These are phyloP conservation scores for Cordyceps fumosorosea DNA, from an alignment of 2,329 filamentous ascomycete genomes.

Conservation along the genomic window DNA sequence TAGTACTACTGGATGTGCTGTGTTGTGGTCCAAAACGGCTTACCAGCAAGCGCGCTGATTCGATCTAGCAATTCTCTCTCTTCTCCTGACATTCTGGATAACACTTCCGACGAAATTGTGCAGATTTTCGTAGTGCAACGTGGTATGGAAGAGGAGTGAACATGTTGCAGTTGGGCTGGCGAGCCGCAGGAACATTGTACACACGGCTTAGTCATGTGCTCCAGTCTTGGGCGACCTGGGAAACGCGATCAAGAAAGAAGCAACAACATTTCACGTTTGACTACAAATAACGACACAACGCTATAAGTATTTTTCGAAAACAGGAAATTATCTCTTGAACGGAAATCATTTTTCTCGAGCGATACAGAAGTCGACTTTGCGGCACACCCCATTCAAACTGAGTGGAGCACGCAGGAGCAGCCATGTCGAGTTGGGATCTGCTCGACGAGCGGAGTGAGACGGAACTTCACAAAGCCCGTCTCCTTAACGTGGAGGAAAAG, in stretches of 20 bases:
- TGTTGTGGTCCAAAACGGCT: slow-evolving; percentile 16
- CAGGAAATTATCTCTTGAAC: neutral
- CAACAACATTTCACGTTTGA: neutral
- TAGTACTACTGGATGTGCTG: slow-evolving; percentile 12
- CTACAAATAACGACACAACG: neutral
- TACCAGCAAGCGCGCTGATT: slow-evolving; percentile 47
- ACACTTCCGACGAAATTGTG: neutral
- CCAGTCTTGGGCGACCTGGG: neutral
- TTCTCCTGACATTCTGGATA: slow-evolving; percentile 37
- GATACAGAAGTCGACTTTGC: neutral
- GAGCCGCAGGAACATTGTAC: neutral
- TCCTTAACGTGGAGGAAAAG: slow-evolving; percentile 85
- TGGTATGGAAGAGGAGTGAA: neutral
- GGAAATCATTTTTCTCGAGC: neutral
- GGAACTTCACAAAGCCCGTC: slow-evolving; percentile 78
- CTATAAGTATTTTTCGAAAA: neutral
- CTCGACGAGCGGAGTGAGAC: slow-evolving; percentile 72
- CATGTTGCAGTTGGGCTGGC: neutral
- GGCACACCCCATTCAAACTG: too few species aligned
- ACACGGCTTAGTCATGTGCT: slow-evolving; percentile 7
- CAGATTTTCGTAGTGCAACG: neutral
- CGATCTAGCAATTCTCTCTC: slow-evolving; percentile 47
- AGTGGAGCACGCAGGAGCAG: neutral
- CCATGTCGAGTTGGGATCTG: slow-evolving; percentile 52
- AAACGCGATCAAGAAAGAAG: neutral